These are phyloP conservation scores for Poa pratensis DNA, from an alignment of 176 grass and related monocot species.

Conservation along the genomic window DNA sequence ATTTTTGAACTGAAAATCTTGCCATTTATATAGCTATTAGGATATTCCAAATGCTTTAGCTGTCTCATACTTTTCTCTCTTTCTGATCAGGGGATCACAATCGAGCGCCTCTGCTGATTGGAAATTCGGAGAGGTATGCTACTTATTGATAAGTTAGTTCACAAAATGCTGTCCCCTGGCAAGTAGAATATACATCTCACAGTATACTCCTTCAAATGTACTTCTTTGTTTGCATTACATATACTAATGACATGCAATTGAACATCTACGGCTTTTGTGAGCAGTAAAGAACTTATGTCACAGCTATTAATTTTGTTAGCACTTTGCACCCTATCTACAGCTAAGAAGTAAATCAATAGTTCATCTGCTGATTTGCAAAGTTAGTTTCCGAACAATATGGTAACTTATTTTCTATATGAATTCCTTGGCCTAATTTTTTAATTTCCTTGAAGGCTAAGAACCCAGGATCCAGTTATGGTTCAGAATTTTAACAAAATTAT, in stretches of 20 bases:
- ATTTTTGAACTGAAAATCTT: conserved; percentile 17
- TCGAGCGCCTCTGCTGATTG: conserved; percentile 59
- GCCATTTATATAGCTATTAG: conserved; percentile 11
- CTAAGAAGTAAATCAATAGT: conserved; percentile 6
- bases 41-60: conserved; percentile 37
- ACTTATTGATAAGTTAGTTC: conserved; percentile 5
- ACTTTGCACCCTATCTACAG: neutral
- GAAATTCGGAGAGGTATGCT: conserved; percentile 94
- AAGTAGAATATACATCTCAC: neutral
- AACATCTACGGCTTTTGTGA: neutral
- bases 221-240: neutral
- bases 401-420: neutral
- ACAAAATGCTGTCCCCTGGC: conserved; percentile 4
- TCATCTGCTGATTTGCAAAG: neutral
- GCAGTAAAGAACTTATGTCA: neutral
- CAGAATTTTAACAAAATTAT: neutral
- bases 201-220: neutral
- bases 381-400: conserved; percentile 9
- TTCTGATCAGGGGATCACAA: conserved; percentile 64
- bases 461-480: neutral
- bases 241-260: neutral
- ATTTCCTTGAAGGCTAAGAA: neutral
- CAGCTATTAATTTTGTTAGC: neutral
- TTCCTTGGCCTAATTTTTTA: neutral
- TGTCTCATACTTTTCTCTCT: conserved; percentile 40